Conservation (phyloP, 495 filamentous ascomycete genomes). For the Antarctomyces pellizariae region DNA sequence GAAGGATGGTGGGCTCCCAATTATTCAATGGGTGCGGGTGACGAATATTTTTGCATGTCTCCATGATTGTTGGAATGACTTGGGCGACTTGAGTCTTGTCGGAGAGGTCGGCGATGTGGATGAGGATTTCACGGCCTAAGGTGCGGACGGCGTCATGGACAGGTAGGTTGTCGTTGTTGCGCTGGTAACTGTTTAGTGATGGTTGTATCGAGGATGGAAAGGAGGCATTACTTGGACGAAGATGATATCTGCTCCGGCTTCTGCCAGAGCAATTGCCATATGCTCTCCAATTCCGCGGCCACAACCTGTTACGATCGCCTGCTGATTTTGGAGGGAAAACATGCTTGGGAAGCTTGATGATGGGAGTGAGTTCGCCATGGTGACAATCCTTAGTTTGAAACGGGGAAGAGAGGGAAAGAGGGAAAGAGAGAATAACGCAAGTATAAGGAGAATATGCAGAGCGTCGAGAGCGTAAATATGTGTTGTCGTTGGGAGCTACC, state of each 20-base stretch:
- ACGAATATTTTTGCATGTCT: constrained; percentile 30
- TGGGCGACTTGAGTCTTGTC: constrained; percentile 30
- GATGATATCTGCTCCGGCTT: constrained; percentile 65
- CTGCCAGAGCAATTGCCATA: constrained; percentile 59
- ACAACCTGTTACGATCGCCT: constrained; percentile 68
- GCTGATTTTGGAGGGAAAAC: constrained; percentile 40
- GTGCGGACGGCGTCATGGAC: constrained; percentile 37
- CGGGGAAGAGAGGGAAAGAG: no score
- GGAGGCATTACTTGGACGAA: constrained; percentile 46
- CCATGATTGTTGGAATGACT: constrained; percentile 35
- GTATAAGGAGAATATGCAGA: no score
- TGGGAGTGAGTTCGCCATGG: no score
- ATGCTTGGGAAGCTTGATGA: constrained; percentile 10
- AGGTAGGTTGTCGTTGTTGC: constrained; percentile 37
- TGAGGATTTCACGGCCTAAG: constrained; percentile 40
- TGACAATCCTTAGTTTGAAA: no score
- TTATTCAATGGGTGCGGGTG: constrained; percentile 11
- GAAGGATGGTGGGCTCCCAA: constrained; percentile 37
- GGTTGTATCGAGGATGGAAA: no score
- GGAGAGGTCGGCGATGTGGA: constrained; percentile 56
- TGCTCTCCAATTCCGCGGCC: constrained; percentile 73
- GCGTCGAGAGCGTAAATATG: no score
- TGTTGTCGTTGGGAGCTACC: no score
- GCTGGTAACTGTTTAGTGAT: no score
- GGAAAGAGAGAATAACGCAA: no score